A percentile compares a stretch with the other conserved stretches of the same genome.
phyloP scores from a whole-genome alignment of 306 rosid species.

The Sicyos edulis region DNA sequence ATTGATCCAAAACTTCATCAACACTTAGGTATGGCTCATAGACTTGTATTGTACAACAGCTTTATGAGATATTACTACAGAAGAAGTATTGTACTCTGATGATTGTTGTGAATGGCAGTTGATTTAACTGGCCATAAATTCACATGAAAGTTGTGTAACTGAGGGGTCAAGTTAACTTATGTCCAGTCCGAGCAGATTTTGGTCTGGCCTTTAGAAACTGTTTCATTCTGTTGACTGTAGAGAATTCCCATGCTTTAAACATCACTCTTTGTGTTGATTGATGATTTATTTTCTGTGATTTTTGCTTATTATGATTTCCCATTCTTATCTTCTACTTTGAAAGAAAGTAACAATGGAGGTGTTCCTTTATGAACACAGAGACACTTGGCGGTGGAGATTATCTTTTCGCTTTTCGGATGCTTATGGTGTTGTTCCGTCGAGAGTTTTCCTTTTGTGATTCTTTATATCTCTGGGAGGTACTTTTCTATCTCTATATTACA shows the following conservation, averaged over 20 bases:
- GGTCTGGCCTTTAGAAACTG: not conserved
- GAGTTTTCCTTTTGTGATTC: conserved; percentile 98
- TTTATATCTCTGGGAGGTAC: conserved; percentile 97
- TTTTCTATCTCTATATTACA: conserved; percentile 1
- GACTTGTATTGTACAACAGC: not conserved
- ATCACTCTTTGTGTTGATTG: not conserved
- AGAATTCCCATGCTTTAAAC: not conserved
- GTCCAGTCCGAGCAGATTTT: not conserved
- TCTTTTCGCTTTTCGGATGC: conserved; percentile 97
- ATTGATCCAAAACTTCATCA: conserved; percentile 96
- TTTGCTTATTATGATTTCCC: not conserved
- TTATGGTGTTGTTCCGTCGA: conserved; percentile 96
- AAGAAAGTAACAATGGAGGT: conserved; percentile 25
- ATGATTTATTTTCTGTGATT: conserved; percentile 7
- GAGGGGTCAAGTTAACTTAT: not conserved
- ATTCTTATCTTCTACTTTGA: conserved; percentile 13
- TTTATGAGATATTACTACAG: not conserved
- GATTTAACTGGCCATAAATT: not conserved
- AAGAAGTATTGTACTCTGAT: conserved; percentile 1
- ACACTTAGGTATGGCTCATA: conserved; percentile 66
- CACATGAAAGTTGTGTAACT: conserved; percentile 1
- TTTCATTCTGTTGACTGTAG: not conserved
- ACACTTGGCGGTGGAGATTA: conserved; percentile 94
- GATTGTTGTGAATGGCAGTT: not conserved
- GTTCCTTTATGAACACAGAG: conserved; percentile 48